Conservation (phyloP, 768 basidiomycete species). For the Pseudohyphozyma bogoriensis region DNA sequence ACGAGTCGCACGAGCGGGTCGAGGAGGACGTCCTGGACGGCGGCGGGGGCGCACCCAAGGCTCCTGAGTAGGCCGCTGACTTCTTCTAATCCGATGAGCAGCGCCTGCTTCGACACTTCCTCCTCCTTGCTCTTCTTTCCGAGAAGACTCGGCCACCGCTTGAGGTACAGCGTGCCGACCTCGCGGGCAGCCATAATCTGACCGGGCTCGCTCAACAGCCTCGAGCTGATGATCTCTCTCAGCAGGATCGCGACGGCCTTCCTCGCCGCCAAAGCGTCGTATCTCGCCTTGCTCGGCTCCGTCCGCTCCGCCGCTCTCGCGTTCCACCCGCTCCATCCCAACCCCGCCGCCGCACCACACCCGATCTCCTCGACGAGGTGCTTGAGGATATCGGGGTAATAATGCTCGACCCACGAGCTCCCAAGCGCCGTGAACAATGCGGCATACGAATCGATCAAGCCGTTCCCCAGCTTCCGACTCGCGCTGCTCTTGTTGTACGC, state of each 20-base stretch:
- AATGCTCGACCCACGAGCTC: conserved; percentile 61
- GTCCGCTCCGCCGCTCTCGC: conserved; percentile 18
- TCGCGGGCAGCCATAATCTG: conserved; percentile 88
- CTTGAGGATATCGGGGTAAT: conserved; percentile 65
- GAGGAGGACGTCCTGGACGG: conserved; percentile 75
- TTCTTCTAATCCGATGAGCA: conserved; percentile 69
- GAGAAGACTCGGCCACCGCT: conserved; percentile 87
- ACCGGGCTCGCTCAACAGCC: conserved; percentile 85
- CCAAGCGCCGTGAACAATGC: conserved; percentile 68
- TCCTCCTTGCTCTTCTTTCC: conserved; percentile 66
- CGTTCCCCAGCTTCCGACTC: conserved; percentile 63
- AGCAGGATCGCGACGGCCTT: conserved; percentile 66
- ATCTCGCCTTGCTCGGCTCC: conserved; percentile 48
- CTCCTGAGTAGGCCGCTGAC: conserved; percentile 76
- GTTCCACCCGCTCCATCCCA: conserved; percentile 25
- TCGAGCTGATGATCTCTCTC: conserved; percentile 72
- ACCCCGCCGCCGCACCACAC: conserved; percentile 21
- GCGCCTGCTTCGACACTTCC: conserved; percentile 56
- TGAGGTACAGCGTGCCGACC: conserved; percentile 66
- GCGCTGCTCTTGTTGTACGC: conserved; percentile 67
- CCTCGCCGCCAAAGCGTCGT: conserved; percentile 63
- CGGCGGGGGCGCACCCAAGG: conserved; percentile 81
- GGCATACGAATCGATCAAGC: conserved; percentile 80
- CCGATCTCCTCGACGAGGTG: conserved; percentile 48
- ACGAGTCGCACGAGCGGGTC: conserved; percentile 78